phyloP scores from a whole-genome alignment of 2,329 filamentous ascomycete species.

The Aspergillus fructus region DNA sequence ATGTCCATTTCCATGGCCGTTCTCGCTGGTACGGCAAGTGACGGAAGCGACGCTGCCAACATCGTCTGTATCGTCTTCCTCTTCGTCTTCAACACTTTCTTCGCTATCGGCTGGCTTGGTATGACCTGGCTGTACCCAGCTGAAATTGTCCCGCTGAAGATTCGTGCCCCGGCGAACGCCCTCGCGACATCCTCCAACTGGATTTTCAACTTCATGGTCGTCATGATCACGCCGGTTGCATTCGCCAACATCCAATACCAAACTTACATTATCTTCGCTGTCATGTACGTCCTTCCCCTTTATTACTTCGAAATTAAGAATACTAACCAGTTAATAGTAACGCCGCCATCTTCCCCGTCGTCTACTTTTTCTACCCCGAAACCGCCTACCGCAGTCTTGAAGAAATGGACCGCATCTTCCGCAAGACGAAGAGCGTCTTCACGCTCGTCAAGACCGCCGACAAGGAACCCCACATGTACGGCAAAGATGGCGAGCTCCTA shows the following conservation, averaged over 20 bases:
- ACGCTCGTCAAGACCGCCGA: constrained; percentile 51
- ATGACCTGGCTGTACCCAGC: constrained; percentile 57
- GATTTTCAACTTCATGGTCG: constrained; percentile 64
- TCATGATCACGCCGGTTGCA: constrained; percentile 64
- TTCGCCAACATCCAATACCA: constrained; percentile 56
- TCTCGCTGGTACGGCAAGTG: constrained; percentile 36
- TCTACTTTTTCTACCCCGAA: constrained; percentile 63
- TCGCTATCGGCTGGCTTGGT: constrained; percentile 64
- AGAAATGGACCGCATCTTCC: constrained; percentile 69
- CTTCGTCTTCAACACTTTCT: constrained; percentile 68
- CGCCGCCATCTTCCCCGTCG: constrained; percentile 54
- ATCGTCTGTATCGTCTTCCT: constrained; percentile 41
- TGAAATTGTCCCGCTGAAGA: constrained; percentile 55
- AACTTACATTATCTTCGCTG: constrained; percentile 59
- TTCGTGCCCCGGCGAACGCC: constrained; percentile 63
- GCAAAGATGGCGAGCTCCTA: constrained; percentile 58
- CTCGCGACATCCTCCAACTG: constrained; percentile 62
- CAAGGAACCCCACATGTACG: constrained; percentile 56
- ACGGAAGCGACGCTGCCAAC: constrained; percentile 22
- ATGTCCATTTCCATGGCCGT: constrained; percentile 68
- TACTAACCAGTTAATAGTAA: constrained; percentile 39
- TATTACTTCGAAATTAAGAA: background rate
- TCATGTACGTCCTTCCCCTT: constrained; percentile 42
- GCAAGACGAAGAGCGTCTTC: constrained; percentile 52
- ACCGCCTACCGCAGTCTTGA: constrained; percentile 62